Evolutionary conservation across 805 yeast genomes (phyloP), one percentile per base, ranked within the genome.

Genomic region (Nakazawaea wickerhamii): DNA sequence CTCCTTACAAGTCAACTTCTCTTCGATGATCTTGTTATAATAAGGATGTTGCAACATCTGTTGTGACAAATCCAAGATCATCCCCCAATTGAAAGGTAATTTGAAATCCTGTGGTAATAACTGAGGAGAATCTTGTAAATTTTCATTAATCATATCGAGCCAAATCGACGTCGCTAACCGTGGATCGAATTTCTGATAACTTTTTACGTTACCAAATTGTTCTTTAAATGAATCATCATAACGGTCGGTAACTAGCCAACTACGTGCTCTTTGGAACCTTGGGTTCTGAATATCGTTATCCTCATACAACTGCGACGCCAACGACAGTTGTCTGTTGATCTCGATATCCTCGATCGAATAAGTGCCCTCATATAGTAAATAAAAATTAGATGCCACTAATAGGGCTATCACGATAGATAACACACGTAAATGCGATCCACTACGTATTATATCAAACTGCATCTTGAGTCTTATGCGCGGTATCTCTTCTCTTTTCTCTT

Each of bases 61-160:
- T 20, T 20, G n/a, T 30, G 30, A 20, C 21, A 38, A 23, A 22
- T 38, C 30, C 9, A 31, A 10, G 18, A 31, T 27, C 23, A 31
- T 30, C 8, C 46, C 41, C 66, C 66, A 61, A 15, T 47, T 47
- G 41, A 61, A 61, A 0, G 57, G 55, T 2, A 61, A 38, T 7
- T 30, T 40, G 30, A 56, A 53, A n/a, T 46, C 32, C 6, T 46
- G 36, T 32, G 38, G 25, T n/a, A 35, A 11, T 13, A 15, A n/a
- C 2, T 38, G 44, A 4, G 36, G 14, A 21, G 46, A 42, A 2
- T 43, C 28, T 3, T 33, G 30, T 3, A 48, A 19, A 26, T 52
- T 52, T 20, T 44, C 30, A 21, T 48, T 38, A 6, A 50, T 28
- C 33, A 45, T 42, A 39, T 43, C 46, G 4, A 50, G 30, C 47